Base-by-base conservation (phyloP, 805 yeast species). In the Helenozyma rhizophorensis region DNA sequence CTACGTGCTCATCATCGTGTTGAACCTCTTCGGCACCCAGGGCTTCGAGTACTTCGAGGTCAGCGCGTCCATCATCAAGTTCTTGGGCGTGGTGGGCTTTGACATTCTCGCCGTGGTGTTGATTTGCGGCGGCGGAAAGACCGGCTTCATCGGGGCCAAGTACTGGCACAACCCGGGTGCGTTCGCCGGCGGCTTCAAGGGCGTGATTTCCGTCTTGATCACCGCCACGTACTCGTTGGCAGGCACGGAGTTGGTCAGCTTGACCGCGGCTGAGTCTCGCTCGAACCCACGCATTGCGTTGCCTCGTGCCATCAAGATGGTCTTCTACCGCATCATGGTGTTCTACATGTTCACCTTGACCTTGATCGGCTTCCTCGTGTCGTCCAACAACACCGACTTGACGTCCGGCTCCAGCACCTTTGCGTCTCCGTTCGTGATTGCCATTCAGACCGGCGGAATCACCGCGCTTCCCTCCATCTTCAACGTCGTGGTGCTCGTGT, bases 171-270 rank as follows among this genome's bases (percentile, higher is more conserved):
- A 52, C 16, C 63, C 66, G 0, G 65, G 65, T 9, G 48, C 67
- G 1, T 62, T 65, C 37, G 54, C 60, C 22, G 43, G 59, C 28
- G 59, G 59, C 6, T 56, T 58, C 32, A 64, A 64, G 39, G 70
- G 70, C 1, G 55, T 61, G 21, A 51, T 62, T 9, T 53, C 62
- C 8, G 68, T 62, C 14, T 55, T 63, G 34, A 53, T 64, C 32
- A 53, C 67, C 1, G 70, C 70, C 18, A 61, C 67, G 1, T 64
- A 63, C 47, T 62, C 69, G 12, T 54, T 64, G 39, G 69, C 70
- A 8, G 70, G 70, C 2, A 63, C 70, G 5, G 70, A 64, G 42
- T 53, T 64, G 33, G 60, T 64, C 25, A 65, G 68, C 6, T 52
- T 64, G 36, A 62, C 70, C 4, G 60, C 65, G 3, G 50, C 61